Base-by-base conservation (phyloP, 2,329 filamentous ascomycete genomes). In the Metarhizium rileyi region DNA sequence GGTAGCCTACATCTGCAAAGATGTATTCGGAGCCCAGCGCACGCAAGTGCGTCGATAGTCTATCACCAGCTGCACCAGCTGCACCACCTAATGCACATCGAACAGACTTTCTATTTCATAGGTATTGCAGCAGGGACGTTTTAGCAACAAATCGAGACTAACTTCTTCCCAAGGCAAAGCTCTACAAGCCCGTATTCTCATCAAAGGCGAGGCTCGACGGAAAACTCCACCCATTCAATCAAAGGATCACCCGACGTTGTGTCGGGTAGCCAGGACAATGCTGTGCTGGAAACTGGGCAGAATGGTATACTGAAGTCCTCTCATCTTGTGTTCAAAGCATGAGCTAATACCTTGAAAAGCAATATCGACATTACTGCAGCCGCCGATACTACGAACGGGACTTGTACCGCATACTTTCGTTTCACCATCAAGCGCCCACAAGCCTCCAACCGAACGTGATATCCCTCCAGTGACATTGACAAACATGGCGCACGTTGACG, bases 401-500 rank as follows among this genome's bases (percentile, higher is more conserved):
- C 77, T 95, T 46, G 75, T 90, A 49, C 86, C 90, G 20, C 86
- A 93, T 65, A 85, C 84, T 1, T 75, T 83, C 2, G 81, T 84
- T 3, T 80, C 87, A 2, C 65, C 70, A 8, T 80, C 81, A 16
- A 86, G 81, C 59, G 74, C 83, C 14, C 87, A 93, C 61, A 91
- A 84, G 57, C 84, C 87, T 14, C 91, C 91, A 1, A 94, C 89
- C 1, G 77, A 87, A 18, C 81, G 81, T 65, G 91, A 98, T 63
- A 98, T 98, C 35, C 91, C 91, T 1, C 91, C 91, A 0, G 93
- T 98, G 0, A 84, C 89, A 1, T 74, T 98, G 52, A 90, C 90
- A 8, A 95, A 95, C 59, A 87, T 97, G 41, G 79, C 84, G 9
- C 86, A 86, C 59, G 77, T 97, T 57, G 87, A 95, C 33, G 68